These are phyloP conservation scores for Phalaenopsis equestris DNA, from an alignment of 106 monocot genomes.

Conservation along the genomic window DNA sequence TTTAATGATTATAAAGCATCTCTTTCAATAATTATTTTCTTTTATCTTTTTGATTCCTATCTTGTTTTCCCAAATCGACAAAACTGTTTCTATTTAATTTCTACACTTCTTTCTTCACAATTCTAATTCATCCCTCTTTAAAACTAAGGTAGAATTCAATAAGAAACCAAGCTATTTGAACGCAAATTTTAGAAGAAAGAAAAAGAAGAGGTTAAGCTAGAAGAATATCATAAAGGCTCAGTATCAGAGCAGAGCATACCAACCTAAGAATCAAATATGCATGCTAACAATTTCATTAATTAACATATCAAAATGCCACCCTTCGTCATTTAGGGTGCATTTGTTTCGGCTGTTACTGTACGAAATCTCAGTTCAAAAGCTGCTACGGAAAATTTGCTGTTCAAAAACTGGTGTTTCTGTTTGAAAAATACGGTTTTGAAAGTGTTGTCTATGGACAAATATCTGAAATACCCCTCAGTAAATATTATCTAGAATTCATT, in stretches of 20 bases:
- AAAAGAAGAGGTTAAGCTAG: background rate
- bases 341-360: too few species aligned
- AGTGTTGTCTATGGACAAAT: too few species aligned
- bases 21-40: background rate
- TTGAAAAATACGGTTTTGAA: too few species aligned
- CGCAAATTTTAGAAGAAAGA: background rate
- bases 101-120: background rate
- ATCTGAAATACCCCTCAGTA: too few species aligned
- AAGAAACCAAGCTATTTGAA: background rate
- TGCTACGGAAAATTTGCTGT: too few species aligned
- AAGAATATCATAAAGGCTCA: background rate
- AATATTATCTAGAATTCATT: too few species aligned
- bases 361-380: too few species aligned
- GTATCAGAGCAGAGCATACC: background rate
- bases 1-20: too few species aligned
- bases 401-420: too few species aligned
- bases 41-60: background rate
- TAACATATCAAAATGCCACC: too few species aligned
- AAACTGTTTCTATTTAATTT: background rate
- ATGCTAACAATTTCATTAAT: background rate
- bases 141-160: background rate
- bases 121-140: background rate
- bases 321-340: too few species aligned
- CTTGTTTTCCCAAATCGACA: background rate
- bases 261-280: background rate